Evolutionary conservation across 2,329 filamentous ascomycete genomes (phyloP).

Genomic region (Samsoniella hepiali): DNA sequence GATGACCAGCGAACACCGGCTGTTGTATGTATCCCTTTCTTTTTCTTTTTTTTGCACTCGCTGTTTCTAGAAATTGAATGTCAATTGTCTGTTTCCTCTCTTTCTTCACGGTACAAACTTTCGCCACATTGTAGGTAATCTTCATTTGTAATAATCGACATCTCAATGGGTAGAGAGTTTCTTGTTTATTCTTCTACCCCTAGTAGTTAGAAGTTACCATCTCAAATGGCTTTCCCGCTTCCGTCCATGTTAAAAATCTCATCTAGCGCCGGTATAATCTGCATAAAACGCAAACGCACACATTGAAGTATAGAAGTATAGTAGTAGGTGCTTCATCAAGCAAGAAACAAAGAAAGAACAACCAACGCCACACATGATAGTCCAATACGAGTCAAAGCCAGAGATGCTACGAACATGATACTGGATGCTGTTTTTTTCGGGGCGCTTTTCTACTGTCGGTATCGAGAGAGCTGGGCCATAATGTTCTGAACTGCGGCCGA

Average conservation of each 20-base stretch:
- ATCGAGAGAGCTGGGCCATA: conserved; percentile 68
- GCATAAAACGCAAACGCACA: neutral
- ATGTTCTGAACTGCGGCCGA: conserved; percentile 64
- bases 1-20: neutral
- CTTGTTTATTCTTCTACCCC: neutral
- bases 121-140: too few relatives aligned
- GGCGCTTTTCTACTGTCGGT: conserved; percentile 46
- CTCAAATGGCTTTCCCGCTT: neutral
- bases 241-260: neutral
- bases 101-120: too few relatives aligned
- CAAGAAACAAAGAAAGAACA: neutral
- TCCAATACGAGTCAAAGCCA: neutral
- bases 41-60: neutral
- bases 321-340: neutral
- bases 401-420: neutral
- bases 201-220: neutral
- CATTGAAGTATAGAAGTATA: too few relatives aligned
- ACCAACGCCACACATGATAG: neutral
- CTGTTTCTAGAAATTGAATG: too few relatives aligned
- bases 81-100: too few relatives aligned
- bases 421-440: neutral
- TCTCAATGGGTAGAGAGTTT: neutral
- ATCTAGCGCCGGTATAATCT: neutral
- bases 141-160: neutral
- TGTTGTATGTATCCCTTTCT: neutral